A percentile compares a stretch with the other conserved stretches of the same genome.
Conservation (phyloP, 1,139 yeast genomes). For the Debaryomyces robertsiae region DNA sequence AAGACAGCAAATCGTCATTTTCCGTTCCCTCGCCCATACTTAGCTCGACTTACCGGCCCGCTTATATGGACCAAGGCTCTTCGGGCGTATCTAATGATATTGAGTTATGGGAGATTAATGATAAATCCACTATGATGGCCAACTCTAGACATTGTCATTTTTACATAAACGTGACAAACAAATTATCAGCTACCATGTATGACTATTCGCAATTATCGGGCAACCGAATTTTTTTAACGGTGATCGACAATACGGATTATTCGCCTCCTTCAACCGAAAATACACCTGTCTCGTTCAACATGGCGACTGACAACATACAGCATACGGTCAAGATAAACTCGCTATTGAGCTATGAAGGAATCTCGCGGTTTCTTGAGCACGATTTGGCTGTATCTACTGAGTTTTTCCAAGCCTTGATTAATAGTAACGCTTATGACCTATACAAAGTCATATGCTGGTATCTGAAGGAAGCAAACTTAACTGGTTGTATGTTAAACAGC, state of each 20-base stretch:
- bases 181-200: conserved; percentile 22
- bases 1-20: conserved; percentile 11
- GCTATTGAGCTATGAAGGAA: conserved; percentile 32
- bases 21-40: conserved; percentile 39
- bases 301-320: conserved; percentile 14
- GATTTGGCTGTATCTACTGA: conserved; percentile 38
- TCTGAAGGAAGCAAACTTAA: conserved; percentile 26
- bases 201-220: conserved; percentile 22
- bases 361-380: conserved; percentile 29
- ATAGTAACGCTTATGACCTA: conserved; percentile 42
- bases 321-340: conserved; percentile 42
- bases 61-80: conserved; percentile 20
- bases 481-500: conserved; percentile 28
- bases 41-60: conserved; percentile 29
- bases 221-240: conserved; percentile 32
- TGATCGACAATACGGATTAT: conserved; percentile 45
- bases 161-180: conserved; percentile 33
- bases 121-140: conserved; percentile 13
- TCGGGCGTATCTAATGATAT: conserved; percentile 23
- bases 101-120: conserved; percentile 35
- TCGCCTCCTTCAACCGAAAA: conserved; percentile 41
- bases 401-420: conserved; percentile 31
- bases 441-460: conserved; percentile 35
- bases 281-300: conserved; percentile 28
- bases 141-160: conserved; percentile 29